Percentiles rank a stretch among this genome's conserved stretches.
These are phyloP conservation scores for Micromonas pusilla DNA, from an alignment of 139 green algal species.

Conservation along the genomic window DNA sequence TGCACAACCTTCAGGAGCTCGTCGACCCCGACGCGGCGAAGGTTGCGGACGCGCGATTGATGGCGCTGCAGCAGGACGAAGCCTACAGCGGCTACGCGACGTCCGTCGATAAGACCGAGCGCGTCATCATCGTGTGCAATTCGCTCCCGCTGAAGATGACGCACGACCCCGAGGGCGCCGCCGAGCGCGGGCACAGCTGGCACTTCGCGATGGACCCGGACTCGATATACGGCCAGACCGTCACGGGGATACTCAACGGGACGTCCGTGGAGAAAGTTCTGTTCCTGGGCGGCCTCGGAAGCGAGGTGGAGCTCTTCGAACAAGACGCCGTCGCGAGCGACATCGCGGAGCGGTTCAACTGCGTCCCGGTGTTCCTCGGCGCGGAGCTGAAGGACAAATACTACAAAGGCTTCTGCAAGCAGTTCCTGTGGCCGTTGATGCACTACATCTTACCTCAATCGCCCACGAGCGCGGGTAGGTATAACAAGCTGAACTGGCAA, in stretches of 20 bases:
- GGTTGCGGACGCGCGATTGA: background rate
- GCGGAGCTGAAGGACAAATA: slow-evolving; percentile 76
- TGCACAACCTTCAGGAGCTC: background rate
- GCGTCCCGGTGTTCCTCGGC: slow-evolving; percentile 83
- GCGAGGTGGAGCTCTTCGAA: slow-evolving; percentile 6
- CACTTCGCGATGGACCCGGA: slow-evolving; percentile 6
- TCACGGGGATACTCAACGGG: background rate
- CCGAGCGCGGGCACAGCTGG: background rate
- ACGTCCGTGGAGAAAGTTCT: background rate
- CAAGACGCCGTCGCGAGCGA: slow-evolving; percentile 41
- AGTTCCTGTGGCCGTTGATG: slow-evolving; percentile 95
- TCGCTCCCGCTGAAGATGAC: slow-evolving; percentile 17
- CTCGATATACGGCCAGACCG: slow-evolving; percentile 3
- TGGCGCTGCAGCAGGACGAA: background rate
- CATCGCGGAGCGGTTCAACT: slow-evolving; percentile 68
- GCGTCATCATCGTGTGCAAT: slow-evolving; percentile 9
- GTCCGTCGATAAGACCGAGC: background rate
- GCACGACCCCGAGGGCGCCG: background rate
- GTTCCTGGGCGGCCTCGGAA: slow-evolving; percentile 9
- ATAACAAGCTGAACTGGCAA: slow-evolving; percentile 14
- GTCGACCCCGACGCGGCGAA: no score
- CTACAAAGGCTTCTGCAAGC: slow-evolving; percentile 73
- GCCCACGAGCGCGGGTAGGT: slow-evolving; percentile 36
- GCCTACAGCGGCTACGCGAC: background rate
- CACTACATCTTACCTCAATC: slow-evolving; percentile 93